Evolutionary conservation across 2,329 filamentous ascomycete species (phyloP), one percentile per base, ranked within the genome.

Genomic region (Colletotrichum acutatum): DNA sequence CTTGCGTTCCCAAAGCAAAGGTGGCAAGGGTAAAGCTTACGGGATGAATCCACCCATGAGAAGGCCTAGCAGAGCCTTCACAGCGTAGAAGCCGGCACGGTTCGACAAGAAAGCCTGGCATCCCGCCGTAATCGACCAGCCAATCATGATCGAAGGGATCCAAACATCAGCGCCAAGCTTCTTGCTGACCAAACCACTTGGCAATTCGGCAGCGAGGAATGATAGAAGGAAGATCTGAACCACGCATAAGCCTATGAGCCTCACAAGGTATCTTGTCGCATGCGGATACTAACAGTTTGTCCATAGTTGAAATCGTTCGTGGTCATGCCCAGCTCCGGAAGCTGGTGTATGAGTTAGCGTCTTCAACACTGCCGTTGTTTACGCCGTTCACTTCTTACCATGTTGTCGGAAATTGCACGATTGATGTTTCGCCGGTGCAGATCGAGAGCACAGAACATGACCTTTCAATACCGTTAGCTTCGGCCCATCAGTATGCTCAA

Each of bases 1-100:
- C 5, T 1, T 42, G 37, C 37, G 1, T 14, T 42, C 16, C 3
- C 6, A 7, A 42, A 42, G 37, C 5, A 42, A 42, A 19, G 16
- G 6, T 19, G 14, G 14, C 7, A 42, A 19, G 6, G 2, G 1
- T 2, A 16, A 37, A 14, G 28, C 79, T 49, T 81, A 85, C 75
- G 86, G 86, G 34, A 88, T 88, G 68, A 87, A 88, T 0, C 86
- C 86, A 24, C 86, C 86, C 83, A 86, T 86, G 19, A 86, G 76
- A 3, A 87, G 79, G 1, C 86, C 87, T 2, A 88, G 75, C 2
- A 88, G 74, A 3, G 82, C 82, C 37, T 85, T 83, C 68, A 83
- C 79, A 2, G 82, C 82, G 61, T 83, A 86, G 69, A 84, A 87
- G 6, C 79, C 80, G 1, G 81, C 77, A 6, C 80, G 78, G 46